Conservation (phyloP, 345 rosid genomes). For the Citrus medica region DNA sequence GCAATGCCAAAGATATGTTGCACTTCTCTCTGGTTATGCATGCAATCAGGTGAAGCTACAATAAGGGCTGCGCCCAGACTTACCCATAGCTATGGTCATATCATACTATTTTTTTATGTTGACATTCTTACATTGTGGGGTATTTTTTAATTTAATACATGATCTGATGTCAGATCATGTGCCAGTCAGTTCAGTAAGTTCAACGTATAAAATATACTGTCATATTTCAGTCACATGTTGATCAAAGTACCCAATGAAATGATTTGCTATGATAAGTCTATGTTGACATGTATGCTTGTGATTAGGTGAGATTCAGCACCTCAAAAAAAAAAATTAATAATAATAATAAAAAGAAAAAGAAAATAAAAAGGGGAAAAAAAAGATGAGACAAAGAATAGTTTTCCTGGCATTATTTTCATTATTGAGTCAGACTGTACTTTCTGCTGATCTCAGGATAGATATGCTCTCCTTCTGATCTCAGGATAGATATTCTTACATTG, state of each 20-base stretch:
- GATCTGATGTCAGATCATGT: background rate
- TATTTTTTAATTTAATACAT: background rate
- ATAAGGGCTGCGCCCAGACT: background rate
- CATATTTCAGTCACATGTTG: background rate
- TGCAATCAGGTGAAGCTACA: background rate
- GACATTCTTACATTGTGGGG: background rate
- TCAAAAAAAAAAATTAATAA: background rate
- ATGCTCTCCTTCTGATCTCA: background rate
- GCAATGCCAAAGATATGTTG: background rate
- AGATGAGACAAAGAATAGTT: background rate
- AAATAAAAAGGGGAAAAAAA: no score
- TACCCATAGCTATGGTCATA: background rate
- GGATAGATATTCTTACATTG: no score
- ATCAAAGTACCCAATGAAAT: background rate
- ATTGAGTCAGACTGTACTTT: background rate
- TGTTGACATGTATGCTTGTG: background rate
- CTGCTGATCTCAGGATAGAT: background rate
- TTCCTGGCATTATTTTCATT: background rate
- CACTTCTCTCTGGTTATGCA: background rate
- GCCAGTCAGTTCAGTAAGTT: background rate
- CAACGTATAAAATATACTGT: background rate
- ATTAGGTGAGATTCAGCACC: background rate
- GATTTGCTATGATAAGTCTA: background rate
- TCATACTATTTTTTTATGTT: background rate
- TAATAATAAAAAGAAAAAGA: no score